Evolutionary conservation across 441 rosid genomes (phyloP).

Genomic region (Populus hybrid): DNA sequence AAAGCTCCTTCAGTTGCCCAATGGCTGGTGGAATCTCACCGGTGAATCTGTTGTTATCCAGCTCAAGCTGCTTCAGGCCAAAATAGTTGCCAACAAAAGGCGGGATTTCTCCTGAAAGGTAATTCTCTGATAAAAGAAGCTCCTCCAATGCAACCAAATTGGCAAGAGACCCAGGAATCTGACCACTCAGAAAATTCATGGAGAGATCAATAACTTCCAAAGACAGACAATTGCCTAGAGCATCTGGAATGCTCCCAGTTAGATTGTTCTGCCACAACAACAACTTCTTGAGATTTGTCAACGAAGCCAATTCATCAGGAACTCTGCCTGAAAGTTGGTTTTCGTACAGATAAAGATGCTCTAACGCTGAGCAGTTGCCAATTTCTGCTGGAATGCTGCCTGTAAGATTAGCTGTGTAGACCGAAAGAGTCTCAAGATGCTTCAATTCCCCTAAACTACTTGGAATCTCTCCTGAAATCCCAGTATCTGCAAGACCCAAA

Average conservation of each 20-base stretch:
- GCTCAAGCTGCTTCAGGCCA: slow-evolving; percentile 56
- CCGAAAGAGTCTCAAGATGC: slow-evolving; percentile 54
- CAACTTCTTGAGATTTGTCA: slow-evolving; percentile 50
- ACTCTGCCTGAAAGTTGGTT: slow-evolving; percentile 53
- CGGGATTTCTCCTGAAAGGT: slow-evolving; percentile 53
- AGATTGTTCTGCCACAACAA: slow-evolving; percentile 64
- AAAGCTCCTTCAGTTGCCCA: slow-evolving; percentile 56
- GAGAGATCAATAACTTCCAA: slow-evolving; percentile 61
- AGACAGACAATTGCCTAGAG: slow-evolving; percentile 45
- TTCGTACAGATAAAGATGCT: slow-evolving; percentile 56
- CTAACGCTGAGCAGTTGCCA: slow-evolving; percentile 54
- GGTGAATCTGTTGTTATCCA: slow-evolving; percentile 54
- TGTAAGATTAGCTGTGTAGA: slow-evolving; percentile 59
- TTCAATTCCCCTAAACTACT: slow-evolving; percentile 49
- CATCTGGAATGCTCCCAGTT: slow-evolving; percentile 46
- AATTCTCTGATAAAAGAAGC: slow-evolving; percentile 56
- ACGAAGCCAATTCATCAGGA: slow-evolving; percentile 49
- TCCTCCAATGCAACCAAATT: slow-evolving; percentile 48
- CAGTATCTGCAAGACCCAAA: slow-evolving; percentile 76
- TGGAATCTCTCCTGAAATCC: slow-evolving; percentile 58
- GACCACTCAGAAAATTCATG: slow-evolving; percentile 47
- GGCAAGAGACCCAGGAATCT: slow-evolving; percentile 45
- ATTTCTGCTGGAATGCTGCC: slow-evolving; percentile 56
- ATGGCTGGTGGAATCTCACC: slow-evolving; percentile 54
- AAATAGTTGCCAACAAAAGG: slow-evolving; percentile 42